Conservation (phyloP, 371 early-diverging fungal genomes). For the Mortierella sp. region DNA sequence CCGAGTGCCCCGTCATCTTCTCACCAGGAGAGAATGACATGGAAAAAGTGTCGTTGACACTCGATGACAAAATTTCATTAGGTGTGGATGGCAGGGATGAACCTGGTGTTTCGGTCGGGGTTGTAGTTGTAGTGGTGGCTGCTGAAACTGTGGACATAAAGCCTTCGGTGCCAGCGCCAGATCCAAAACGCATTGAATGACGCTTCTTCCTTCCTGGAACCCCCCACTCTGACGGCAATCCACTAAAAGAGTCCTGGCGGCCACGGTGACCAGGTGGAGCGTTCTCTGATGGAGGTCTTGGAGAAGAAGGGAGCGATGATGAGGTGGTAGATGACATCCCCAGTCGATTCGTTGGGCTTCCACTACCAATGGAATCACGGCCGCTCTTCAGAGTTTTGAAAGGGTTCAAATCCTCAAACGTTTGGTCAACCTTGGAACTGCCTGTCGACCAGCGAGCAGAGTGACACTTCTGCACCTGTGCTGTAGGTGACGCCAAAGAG, state of each 20-base stretch:
- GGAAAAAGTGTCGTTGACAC: background rate
- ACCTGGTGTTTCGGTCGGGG: constrained; percentile 2
- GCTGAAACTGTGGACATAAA: constrained; percentile 6
- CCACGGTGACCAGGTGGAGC: constrained; percentile 16
- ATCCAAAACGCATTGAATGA: constrained; percentile 50
- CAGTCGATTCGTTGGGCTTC: background rate
- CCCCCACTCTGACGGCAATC: constrained; percentile 43
- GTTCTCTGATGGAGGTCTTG: background rate
- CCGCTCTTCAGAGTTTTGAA: constrained; percentile 25
- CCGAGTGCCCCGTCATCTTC: background rate
- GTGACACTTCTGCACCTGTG: constrained; percentile 9
- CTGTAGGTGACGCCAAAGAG: background rate
- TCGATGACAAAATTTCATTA: background rate
- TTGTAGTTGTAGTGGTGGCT: constrained; percentile 1
- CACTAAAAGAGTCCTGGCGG: constrained; percentile 38
- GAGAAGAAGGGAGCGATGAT: constrained; percentile 11
- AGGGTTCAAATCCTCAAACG: constrained; percentile 44
- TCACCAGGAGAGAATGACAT: background rate
- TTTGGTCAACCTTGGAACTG: constrained; percentile 34
- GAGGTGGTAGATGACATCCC: background rate
- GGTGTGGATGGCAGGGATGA: background rate
- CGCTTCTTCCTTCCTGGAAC: constrained; percentile 34
- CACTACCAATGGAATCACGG: constrained; percentile 5
- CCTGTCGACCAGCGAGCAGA: constrained; percentile 42
- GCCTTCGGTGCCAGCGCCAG: constrained; percentile 17